phyloP scores from a whole-genome alignment of 2,329 filamentous ascomycete species.

The Bimuria novae-zelandiae region DNA sequence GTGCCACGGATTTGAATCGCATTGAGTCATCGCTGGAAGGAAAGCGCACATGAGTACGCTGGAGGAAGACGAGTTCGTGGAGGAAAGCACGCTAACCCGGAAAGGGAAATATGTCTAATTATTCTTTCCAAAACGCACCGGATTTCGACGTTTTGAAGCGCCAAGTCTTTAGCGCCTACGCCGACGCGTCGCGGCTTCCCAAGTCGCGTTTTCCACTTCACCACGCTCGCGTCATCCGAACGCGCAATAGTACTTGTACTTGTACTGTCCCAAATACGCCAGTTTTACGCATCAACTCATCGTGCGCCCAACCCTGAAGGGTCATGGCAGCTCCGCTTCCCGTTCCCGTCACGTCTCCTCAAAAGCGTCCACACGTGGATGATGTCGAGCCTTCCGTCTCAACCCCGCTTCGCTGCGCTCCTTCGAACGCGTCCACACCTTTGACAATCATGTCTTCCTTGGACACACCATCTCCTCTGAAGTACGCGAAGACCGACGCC shows the following conservation, averaged over 20 bases:
- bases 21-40: too few species aligned
- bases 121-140: not conserved
- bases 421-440: constrained; percentile 37
- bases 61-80: not conserved
- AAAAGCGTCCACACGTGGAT: constrained; percentile 44
- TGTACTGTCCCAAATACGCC: not conserved
- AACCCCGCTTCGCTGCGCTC: constrained; percentile 32
- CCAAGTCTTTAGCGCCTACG: constrained; percentile 26
- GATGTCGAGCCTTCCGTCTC: constrained; percentile 29
- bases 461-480: constrained; percentile 38
- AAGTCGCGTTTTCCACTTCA: constrained; percentile 28
- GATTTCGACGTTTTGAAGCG: constrained; percentile 9
- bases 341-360: constrained; percentile 21
- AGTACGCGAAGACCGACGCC: constrained; percentile 15
- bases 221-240: too few species aligned
- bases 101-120: constrained; percentile 21
- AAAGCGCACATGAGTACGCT: not conserved
- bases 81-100: constrained; percentile 17
- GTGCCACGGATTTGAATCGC: too few species aligned
- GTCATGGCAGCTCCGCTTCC: constrained; percentile 37
- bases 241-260: constrained; percentile 3
- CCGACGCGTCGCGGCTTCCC: constrained; percentile 33
- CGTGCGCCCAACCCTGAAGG: not conserved
- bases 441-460: constrained; percentile 38
- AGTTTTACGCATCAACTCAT: not conserved